Base-by-base conservation (phyloP, 108 stramenopile species). In the Aurantiochytrium sp. region DNA sequence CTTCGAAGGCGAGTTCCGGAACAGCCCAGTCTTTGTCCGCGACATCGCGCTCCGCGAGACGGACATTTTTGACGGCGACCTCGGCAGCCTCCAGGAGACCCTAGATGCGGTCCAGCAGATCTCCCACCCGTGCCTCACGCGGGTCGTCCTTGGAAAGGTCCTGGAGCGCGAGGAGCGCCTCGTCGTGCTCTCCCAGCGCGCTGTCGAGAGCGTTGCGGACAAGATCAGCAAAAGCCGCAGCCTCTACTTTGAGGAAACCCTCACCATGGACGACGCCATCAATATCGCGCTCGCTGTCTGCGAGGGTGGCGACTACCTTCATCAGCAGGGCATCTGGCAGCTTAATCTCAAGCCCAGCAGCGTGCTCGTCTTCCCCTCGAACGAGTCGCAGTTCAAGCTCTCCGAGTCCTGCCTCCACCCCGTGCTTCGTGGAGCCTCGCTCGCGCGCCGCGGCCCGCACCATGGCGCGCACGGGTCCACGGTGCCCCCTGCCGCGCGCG, bases 321-420 rank as follows among this genome's bases (percentile, higher is more conserved):
- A 81, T 24, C 6, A 41, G 8, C 73, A 81, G n/a, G 73, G 73
- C 10, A 81, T 81, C 42, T 48, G 45, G 73, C 73, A 81, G 45
- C 39, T 81, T 24, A 81, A 81, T 1, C 73, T 81, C 21, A 81
- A 81, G 39, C 73, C 73, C 73, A 81, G 73, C 73, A 48, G 42
- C n/a, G 45, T 81, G 0, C 45, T 81, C 27, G 73, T 81, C 73
- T 81, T 48, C 24, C 59, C 59, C 0, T 15, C 6, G 15, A 48
- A 24, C 45, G 73, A 81, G 27, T 22, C 39, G 24, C 39, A 6
- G 0, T 81, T 48, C 45, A 81, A 81, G 45, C 73, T 81, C 27
- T 41, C 73, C 42, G 73, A 81, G 39, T 81, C 73, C 12, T 81
- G 73, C 39, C n/a, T 81, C 21, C 45, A 48, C 42, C 73, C 73